Evolutionary conservation across 495 filamentous ascomycete genomes (phyloP).

Genomic region (Polyplosphaeria fusca): DNA sequence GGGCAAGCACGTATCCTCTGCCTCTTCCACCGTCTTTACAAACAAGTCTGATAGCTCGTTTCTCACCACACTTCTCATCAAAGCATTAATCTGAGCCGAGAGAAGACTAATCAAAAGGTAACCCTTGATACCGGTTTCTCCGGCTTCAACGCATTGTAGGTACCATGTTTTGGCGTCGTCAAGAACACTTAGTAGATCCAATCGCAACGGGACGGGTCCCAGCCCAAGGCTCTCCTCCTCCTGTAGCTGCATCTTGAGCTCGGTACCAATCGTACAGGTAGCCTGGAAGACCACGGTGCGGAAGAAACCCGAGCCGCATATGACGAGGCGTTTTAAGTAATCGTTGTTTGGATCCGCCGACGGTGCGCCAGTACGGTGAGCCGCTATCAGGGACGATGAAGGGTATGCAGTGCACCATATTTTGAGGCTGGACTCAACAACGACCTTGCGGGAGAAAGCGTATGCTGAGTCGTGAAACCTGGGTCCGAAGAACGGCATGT

Average conservation of each 20-base stretch:
- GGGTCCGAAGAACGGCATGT: conserved; percentile 48
- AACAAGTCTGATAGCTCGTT: conserved; percentile 39
- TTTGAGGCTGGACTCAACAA: conserved; percentile 51
- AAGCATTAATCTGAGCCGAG: conserved; percentile 45
- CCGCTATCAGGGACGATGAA: conserved; percentile 13
- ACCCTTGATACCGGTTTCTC: conserved; percentile 59
- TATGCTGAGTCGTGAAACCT: conserved; percentile 44
- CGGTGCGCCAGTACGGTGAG: neutral
- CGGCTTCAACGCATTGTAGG: conserved; percentile 45
- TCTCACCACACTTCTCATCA: conserved; percentile 41
- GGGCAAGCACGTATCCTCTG: conserved; percentile 35
- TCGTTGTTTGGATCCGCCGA: neutral
- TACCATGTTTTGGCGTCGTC: conserved; percentile 48
- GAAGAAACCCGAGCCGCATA: conserved; percentile 50
- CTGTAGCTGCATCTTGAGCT: conserved; percentile 50
- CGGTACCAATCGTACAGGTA: conserved; percentile 45
- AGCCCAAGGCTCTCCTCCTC: conserved; percentile 52
- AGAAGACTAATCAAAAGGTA: conserved; percentile 48
- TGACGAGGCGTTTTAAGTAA: conserved; percentile 46
- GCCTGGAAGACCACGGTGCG: conserved; percentile 46
- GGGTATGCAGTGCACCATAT: conserved; percentile 48
- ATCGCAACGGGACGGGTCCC: conserved; percentile 44
- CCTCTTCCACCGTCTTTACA: conserved; percentile 44
- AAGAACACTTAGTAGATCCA: conserved; percentile 49
- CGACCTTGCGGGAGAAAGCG: conserved; percentile 49